A percentile compares a stretch with the other conserved stretches of the same genome.
These are phyloP conservation scores for Pseudogymnoascus sp. DNA, from an alignment of 2,329 filamentous ascomycete species.

Conservation along the genomic window DNA sequence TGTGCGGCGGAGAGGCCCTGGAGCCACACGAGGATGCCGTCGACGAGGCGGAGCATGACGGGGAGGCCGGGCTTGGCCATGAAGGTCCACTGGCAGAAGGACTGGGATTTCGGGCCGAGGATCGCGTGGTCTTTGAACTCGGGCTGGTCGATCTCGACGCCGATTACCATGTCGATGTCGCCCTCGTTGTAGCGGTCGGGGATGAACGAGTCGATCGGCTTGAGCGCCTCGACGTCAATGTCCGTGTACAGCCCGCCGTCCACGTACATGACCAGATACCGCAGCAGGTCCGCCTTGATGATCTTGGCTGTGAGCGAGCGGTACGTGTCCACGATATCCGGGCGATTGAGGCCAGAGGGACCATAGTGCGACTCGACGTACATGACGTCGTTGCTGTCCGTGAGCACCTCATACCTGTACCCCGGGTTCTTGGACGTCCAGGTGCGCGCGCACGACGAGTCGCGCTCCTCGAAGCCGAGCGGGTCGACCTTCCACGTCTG, in stretches of 20 bases:
- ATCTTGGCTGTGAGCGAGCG: slow-evolving; percentile 52
- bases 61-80: slow-evolving; percentile 58
- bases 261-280: slow-evolving; percentile 59
- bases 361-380: slow-evolving; percentile 65
- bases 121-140: slow-evolving; percentile 55
- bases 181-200: slow-evolving; percentile 51
- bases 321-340: slow-evolving; percentile 56
- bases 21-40: slow-evolving; percentile 61
- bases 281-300: slow-evolving; percentile 56
- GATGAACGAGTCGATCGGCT: slow-evolving; percentile 48
- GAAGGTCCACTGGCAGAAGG: slow-evolving; percentile 70
- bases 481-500: slow-evolving; percentile 68
- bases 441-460: slow-evolving; percentile 50
- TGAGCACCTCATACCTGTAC: slow-evolving; percentile 41
- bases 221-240: slow-evolving; percentile 49
- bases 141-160: slow-evolving; percentile 63
- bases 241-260: slow-evolving; percentile 53
- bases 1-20: slow-evolving; percentile 50
- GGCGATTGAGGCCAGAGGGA: slow-evolving; percentile 53
- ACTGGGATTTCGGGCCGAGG: slow-evolving; percentile 57
- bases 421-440: slow-evolving; percentile 60
- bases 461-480: slow-evolving; percentile 55
- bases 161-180: slow-evolving; percentile 64
- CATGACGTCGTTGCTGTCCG: slow-evolving; percentile 56
- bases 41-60: slow-evolving; percentile 59